phyloP scores from a whole-genome alignment of 2,329 filamentous ascomycete species.

The Trichoderma citrinoviride region DNA sequence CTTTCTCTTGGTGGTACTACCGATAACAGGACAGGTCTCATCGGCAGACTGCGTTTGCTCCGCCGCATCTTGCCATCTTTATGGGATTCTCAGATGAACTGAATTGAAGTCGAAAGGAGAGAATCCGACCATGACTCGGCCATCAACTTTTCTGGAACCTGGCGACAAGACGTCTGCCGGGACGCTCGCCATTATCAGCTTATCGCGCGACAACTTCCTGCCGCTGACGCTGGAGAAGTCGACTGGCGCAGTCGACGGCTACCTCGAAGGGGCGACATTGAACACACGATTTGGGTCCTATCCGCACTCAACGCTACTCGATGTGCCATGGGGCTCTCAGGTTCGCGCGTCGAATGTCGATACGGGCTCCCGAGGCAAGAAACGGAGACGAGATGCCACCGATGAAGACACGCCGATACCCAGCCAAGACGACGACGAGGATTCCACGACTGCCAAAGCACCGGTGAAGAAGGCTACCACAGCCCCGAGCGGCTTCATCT shows the following conservation, averaged over 20 bases:
- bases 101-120: not conserved
- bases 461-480: constrained; percentile 49
- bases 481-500: constrained; percentile 68
- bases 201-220: constrained; percentile 81
- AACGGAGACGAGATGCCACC: constrained; percentile 52
- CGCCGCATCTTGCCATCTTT: not conserved
- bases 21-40: not conserved
- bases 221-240: constrained; percentile 67
- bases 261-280: constrained; percentile 72
- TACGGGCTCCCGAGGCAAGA: constrained; percentile 81
- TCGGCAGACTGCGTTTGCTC: not conserved
- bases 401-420: constrained; percentile 44
- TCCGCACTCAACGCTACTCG: constrained; percentile 73
- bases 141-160: constrained; percentile 78
- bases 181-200: constrained; percentile 76
- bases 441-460: constrained; percentile 34
- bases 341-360: constrained; percentile 86
- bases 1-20: not conserved
- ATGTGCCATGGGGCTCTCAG: constrained; percentile 86
- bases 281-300: constrained; percentile 95
- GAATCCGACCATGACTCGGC: constrained; percentile 34
- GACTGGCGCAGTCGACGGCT: constrained; percentile 64
- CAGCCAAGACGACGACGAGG: constrained; percentile 37
- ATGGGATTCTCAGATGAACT: not conserved
- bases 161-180: constrained; percentile 60